Evolutionary conservation across 495 filamentous ascomycete species (phyloP).

Genomic region (Daldinia childiae): DNA sequence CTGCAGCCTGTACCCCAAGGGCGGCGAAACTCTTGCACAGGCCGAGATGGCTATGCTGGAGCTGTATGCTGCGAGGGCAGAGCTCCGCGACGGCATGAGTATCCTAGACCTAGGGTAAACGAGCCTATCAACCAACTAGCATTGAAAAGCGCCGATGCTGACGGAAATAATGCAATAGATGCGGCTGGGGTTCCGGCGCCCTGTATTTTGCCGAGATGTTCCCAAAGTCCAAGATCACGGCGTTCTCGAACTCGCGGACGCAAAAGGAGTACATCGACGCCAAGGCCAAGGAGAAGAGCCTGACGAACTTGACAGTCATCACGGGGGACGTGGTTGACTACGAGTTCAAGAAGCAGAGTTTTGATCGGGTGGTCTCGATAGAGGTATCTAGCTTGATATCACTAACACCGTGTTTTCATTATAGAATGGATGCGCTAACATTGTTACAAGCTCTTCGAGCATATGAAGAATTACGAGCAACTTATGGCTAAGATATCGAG

Average conservation of each 20-base stretch:
- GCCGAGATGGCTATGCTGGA: constrained; percentile 73
- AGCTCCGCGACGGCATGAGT: constrained; percentile 65
- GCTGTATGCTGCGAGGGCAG: constrained; percentile 64
- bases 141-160: not conserved
- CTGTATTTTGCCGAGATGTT: constrained; percentile 69
- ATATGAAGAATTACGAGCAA: constrained; percentile 77
- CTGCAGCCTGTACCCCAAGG: constrained; percentile 65
- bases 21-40: constrained; percentile 64
- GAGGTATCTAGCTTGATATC: constrained; percentile 50
- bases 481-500: constrained; percentile 68
- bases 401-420: not conserved
- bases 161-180: constrained; percentile 49
- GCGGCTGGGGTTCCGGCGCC: constrained; percentile 71
- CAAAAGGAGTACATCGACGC: constrained; percentile 71
- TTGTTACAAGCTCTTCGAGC: constrained; percentile 65
- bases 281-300: constrained; percentile 60
- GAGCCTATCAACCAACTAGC: not conserved
- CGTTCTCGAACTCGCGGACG: constrained; percentile 70
- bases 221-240: constrained; percentile 66
- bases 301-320: constrained; percentile 66
- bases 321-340: constrained; percentile 69
- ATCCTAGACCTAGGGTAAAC: constrained; percentile 70
- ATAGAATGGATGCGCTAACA: not conserved
- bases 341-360: constrained; percentile 63
- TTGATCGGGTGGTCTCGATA: constrained; percentile 69